Percentiles rank a stretch among this genome's conserved stretches.
These are phyloP conservation scores for Colletotrichum sp. DNA, from an alignment of 2,329 filamentous ascomycete species.

Conservation along the genomic window DNA sequence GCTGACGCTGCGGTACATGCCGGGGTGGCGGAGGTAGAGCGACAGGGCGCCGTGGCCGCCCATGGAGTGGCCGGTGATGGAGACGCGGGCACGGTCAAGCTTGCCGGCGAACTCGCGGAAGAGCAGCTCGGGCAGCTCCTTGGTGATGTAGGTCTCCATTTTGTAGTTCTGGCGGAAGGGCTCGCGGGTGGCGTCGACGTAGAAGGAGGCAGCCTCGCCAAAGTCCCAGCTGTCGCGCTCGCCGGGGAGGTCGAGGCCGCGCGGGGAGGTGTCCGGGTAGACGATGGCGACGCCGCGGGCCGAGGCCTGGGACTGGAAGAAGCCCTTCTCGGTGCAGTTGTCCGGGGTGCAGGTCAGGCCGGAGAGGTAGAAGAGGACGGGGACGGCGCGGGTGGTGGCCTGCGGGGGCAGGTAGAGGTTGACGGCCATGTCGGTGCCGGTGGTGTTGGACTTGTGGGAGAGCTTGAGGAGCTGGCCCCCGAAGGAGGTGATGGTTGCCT, in stretches of 20 bases:
- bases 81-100: constrained; percentile 74
- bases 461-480: constrained; percentile 96
- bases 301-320: constrained; percentile 85
- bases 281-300: constrained; percentile 87
- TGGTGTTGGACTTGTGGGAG: constrained; percentile 78
- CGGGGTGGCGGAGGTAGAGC: constrained; percentile 89
- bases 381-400: constrained; percentile 64
- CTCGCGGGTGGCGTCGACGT: constrained; percentile 80
- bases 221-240: constrained; percentile 94
- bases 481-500: constrained; percentile 87
- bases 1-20: constrained; percentile 85
- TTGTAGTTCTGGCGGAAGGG: constrained; percentile 83
- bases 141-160: constrained; percentile 94
- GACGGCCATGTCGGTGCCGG: constrained; percentile 87
- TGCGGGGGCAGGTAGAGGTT: constrained; percentile 89
- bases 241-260: constrained; percentile 79
- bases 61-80: constrained; percentile 96
- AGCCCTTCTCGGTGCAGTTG: constrained; percentile 82
- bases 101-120: constrained; percentile 71
- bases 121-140: constrained; percentile 81
- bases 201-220: constrained; percentile 91
- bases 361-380: constrained; percentile 90
- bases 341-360: constrained; percentile 95
- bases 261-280: constrained; percentile 93
- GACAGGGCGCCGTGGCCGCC: constrained; percentile 95